Evolutionary conservation across 1,284 basidiomycete genomes (phyloP).

Genomic region (Sporisorium graminicola): DNA sequence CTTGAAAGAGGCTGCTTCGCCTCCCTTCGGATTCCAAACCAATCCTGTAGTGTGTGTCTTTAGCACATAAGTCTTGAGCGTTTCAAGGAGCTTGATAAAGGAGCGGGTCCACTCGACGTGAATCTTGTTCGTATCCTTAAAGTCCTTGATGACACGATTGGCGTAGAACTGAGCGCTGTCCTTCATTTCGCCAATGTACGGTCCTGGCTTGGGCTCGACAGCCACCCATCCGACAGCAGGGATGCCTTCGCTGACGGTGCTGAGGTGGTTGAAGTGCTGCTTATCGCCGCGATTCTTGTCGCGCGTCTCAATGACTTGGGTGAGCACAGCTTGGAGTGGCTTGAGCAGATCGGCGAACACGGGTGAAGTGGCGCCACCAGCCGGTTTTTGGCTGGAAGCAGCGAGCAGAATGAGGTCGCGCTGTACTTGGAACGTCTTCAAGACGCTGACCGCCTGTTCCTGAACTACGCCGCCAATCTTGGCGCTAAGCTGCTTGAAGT

Average conservation of each 20-base stretch:
- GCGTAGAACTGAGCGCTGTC: conserved; percentile 91
- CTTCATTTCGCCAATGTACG: conserved; percentile 85
- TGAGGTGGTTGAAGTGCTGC: conserved; percentile 85
- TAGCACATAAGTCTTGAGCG: conserved; percentile 84
- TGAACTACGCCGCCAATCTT: conserved; percentile 80
- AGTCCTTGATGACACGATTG: conserved; percentile 91
- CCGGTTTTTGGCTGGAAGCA: conserved; percentile 79
- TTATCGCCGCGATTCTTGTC: conserved; percentile 85
- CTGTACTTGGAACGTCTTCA: conserved; percentile 79
- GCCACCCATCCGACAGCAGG: conserved; percentile 93
- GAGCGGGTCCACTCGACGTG: conserved; percentile 89
- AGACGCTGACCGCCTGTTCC: conserved; percentile 76
- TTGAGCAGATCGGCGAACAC: conserved; percentile 77
- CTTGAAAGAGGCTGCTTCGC: conserved; percentile 46
- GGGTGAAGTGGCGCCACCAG: conserved; percentile 75
- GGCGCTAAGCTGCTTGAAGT: conserved; percentile 81
- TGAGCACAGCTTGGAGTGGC: conserved; percentile 81
- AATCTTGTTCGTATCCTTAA: conserved; percentile 84
- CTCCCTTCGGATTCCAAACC: conserved; percentile 81
- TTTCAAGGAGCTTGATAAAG: conserved; percentile 81
- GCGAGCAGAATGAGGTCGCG: conserved; percentile 79
- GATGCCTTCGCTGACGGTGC: conserved; percentile 83
- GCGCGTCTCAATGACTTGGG: conserved; percentile 82
- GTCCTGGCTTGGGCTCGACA: conserved; percentile 82
- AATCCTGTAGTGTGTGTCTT: conserved; percentile 90